Conservation (phyloP, 2,329 filamentous ascomycete species). For the Grosmannia clavigera region DNA sequence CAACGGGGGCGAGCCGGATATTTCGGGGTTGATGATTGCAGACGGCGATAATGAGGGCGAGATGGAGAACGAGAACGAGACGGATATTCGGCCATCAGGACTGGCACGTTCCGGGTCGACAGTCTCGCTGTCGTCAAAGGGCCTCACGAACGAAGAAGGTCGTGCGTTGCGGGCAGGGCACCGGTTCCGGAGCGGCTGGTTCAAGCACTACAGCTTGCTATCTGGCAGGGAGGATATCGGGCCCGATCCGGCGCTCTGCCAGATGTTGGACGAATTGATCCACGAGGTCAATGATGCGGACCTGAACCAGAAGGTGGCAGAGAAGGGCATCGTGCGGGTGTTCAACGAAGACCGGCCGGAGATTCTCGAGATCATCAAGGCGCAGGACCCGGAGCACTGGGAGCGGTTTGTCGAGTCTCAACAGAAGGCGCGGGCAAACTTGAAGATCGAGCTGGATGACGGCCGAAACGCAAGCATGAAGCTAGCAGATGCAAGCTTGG, state of each 20-base stretch:
- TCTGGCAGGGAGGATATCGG: conserved; percentile 36
- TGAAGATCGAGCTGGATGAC: conserved; percentile 17
- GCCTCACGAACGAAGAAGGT: conserved; percentile 44
- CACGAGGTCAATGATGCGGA: conserved; percentile 50
- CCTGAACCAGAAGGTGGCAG: conserved; percentile 37
- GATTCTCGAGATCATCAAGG: conserved; percentile 36
- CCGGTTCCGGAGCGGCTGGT: conserved; percentile 40
- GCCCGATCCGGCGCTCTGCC: conserved; percentile 36
- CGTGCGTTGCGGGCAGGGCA: conserved; percentile 43
- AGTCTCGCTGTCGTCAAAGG: conserved; percentile 35
- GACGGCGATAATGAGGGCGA: conserved; percentile 28
- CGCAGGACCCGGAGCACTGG: conserved; percentile 55
- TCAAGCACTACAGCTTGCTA: conserved; percentile 39
- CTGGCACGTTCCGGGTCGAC: conserved; percentile 41
- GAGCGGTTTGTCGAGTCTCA: conserved; percentile 49
- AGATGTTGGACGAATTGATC: conserved; percentile 48
- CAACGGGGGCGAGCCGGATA: conserved; percentile 3
- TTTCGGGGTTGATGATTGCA: conserved; percentile 18
- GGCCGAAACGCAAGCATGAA: background rate
- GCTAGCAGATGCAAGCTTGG: background rate
- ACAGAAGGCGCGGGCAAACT: conserved; percentile 44
- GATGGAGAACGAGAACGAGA: conserved; percentile 24
- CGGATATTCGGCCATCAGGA: conserved; percentile 25
- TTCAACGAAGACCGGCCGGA: conserved; percentile 46
- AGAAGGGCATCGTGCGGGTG: conserved; percentile 46